A percentile compares a stretch with the other conserved stretches of the same genome.
These are phyloP conservation scores for Senna tora DNA, from an alignment of 306 rosid genomes.

Conservation along the genomic window DNA sequence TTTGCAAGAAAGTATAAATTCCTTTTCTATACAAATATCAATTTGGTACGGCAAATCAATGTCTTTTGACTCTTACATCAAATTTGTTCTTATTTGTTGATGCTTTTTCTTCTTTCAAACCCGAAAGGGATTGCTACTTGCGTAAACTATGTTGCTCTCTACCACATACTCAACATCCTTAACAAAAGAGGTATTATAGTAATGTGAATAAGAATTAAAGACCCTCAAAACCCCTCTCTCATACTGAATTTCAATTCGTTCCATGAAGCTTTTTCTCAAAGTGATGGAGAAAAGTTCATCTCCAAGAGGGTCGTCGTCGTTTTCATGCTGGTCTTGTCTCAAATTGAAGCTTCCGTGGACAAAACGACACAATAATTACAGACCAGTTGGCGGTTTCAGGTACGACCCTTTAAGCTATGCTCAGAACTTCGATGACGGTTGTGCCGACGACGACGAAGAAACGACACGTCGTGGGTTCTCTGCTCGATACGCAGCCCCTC, in stretches of 20 bases:
- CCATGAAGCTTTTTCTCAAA: constrained; percentile 29
- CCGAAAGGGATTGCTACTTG: neutral
- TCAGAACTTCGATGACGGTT: constrained; percentile 81
- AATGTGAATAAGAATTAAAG: neutral
- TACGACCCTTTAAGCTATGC: constrained; percentile 87
- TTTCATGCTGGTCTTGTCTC: constrained; percentile 79
- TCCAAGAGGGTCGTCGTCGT: constrained; percentile 32
- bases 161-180: constrained; percentile 65
- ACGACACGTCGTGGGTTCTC: constrained; percentile 56
- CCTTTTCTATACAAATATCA: constrained; percentile 27
- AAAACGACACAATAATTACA: constrained; percentile 32
- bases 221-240: neutral
- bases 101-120: neutral
- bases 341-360: constrained; percentile 71
- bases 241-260: constrained; percentile 33
- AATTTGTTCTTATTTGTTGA: neutral
- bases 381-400: constrained; percentile 45
- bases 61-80: neutral
- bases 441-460: constrained; percentile 52
- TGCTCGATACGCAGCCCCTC: constrained; percentile 70
- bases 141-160: constrained; percentile 39
- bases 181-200: constrained; percentile 19
- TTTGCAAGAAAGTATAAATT: neutral
- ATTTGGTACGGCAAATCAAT: constrained; percentile 23
- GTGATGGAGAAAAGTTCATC: constrained; percentile 55